A percentile compares a stretch with the other conserved stretches of the same genome.
Evolutionary conservation across 228 moss, liverwort and hornwort genomes (phyloP).

Genomic region (Sphagnum fallax): DNA sequence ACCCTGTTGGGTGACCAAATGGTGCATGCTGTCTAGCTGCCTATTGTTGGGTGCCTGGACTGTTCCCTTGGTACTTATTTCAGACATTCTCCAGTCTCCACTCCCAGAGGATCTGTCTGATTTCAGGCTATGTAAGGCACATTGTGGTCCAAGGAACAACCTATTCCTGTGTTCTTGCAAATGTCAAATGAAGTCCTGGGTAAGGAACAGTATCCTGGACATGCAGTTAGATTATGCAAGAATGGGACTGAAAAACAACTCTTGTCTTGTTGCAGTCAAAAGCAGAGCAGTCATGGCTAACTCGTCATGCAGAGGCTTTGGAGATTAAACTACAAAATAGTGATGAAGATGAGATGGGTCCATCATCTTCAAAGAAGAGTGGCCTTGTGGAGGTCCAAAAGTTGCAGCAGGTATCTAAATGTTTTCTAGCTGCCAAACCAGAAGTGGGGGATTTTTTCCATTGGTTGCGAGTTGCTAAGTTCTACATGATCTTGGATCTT

Average conservation of each 20-base stretch:
- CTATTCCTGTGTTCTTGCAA: not conserved
- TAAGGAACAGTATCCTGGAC: too few species aligned
- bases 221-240: too few species aligned
- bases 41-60: not conserved
- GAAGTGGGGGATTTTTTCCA: not conserved
- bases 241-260: too few species aligned
- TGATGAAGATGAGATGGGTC: conserved; percentile 66
- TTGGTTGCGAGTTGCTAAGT: not conserved
- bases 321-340: conserved; percentile 70
- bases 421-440: not conserved
- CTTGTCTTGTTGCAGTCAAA: conserved; percentile 32
- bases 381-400: conserved; percentile 43
- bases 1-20: not conserved
- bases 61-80: not conserved
- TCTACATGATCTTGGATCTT: not conserved
- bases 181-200: not conserved
- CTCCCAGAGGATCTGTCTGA: not conserved
- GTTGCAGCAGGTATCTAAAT: conserved; percentile 51
- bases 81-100: not conserved
- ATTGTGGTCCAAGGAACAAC: too few species aligned
- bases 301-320: conserved; percentile 72
- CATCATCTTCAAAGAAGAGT: conserved; percentile 31
- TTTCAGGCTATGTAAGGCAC: not conserved
- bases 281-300: conserved; percentile 75
- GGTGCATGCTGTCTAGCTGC: not conserved